A percentile compares a stretch with the other conserved stretches of the same genome.
Evolutionary conservation across 164 flowering plant genomes (phyloP).

Genomic region (Litsea cubeba): DNA sequence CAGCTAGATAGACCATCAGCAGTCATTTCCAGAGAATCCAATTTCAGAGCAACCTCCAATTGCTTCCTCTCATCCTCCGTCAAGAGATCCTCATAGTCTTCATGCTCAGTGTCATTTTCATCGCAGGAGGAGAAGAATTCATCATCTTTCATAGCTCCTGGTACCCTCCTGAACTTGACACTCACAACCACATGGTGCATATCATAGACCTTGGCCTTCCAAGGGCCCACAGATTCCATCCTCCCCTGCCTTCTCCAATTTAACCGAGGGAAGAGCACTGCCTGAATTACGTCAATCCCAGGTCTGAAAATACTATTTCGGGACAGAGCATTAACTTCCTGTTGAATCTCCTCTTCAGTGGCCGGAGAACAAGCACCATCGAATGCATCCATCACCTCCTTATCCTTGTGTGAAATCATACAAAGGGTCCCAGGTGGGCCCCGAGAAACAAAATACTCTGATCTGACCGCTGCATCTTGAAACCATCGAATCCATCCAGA

Average conservation of each 20-base stretch:
- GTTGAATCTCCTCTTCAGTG: slow-evolving; percentile 64
- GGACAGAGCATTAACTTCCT: slow-evolving; percentile 79
- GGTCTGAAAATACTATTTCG: slow-evolving; percentile 82
- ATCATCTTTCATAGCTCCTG: slow-evolving; percentile 83
- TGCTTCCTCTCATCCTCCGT: slow-evolving; percentile 81
- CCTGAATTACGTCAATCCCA: slow-evolving; percentile 87
- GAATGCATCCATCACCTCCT: slow-evolving; percentile 78
- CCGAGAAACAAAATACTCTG: slow-evolving; percentile 82
- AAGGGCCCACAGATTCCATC: slow-evolving; percentile 62
- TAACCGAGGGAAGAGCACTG: slow-evolving; percentile 70
- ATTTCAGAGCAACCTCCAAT: slow-evolving; percentile 67
- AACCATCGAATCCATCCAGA: slow-evolving; percentile 86
- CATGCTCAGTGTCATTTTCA: slow-evolving; percentile 67
- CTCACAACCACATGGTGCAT: slow-evolving; percentile 90
- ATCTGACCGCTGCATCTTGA: slow-evolving; percentile 75
- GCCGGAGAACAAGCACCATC: slow-evolving; percentile 79
- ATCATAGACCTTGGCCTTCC: slow-evolving; percentile 86
- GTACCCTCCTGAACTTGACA: slow-evolving; percentile 78
- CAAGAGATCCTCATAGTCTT: slow-evolving; percentile 51
- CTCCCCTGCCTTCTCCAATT: slow-evolving; percentile 86
- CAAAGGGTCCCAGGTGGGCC: slow-evolving; percentile 68
- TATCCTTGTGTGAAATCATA: slow-evolving; percentile 73
- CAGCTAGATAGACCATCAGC: slow-evolving; percentile 33
- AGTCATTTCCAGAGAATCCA: slow-evolving; percentile 47
- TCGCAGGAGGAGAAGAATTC: slow-evolving; percentile 53